These are phyloP conservation scores for Pseudogymnoascus pannorum DNA, from an alignment of 2,329 filamentous ascomycete species.

Conservation along the genomic window DNA sequence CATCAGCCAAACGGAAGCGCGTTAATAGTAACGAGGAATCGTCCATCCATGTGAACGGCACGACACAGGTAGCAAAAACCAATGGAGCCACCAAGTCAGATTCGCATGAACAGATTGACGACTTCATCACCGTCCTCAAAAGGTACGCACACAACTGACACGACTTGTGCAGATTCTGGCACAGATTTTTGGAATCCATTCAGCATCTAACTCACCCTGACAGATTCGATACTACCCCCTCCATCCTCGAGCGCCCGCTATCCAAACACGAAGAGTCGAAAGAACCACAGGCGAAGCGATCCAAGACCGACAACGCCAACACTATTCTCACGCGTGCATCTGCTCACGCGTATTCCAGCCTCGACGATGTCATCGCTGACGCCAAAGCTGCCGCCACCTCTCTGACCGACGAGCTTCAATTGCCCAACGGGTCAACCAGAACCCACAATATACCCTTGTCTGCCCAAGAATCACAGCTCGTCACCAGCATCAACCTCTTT, in stretches of 20 bases:
- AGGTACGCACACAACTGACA: slow-evolving; percentile 31
- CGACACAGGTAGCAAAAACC: slow-evolving; percentile 18
- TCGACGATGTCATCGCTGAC: slow-evolving; percentile 60
- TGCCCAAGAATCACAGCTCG: slow-evolving; percentile 20
- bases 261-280: slow-evolving; percentile 36
- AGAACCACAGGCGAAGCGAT: slow-evolving; percentile 53
- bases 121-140: slow-evolving; percentile 37
- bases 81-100: slow-evolving; percentile 24
- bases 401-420: slow-evolving; percentile 42
- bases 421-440: slow-evolving; percentile 25
- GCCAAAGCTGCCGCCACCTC: slow-evolving; percentile 42
- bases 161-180: not conserved
- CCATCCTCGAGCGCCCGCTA: slow-evolving; percentile 48
- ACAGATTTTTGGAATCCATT: slow-evolving; percentile 15
- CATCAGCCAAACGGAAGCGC: slow-evolving; percentile 51
- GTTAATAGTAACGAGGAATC: slow-evolving; percentile 37
- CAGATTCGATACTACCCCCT: slow-evolving; percentile 48
- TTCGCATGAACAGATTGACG: slow-evolving; percentile 32
- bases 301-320: slow-evolving; percentile 42
- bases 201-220: not conserved
- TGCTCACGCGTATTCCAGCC: slow-evolving; percentile 45
- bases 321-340: slow-evolving; percentile 35
- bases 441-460: slow-evolving; percentile 21
- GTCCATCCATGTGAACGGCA: slow-evolving; percentile 23
- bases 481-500: slow-evolving; percentile 36